Percentiles rank a stretch among this genome's conserved stretches.
These are phyloP conservation scores for Chamaenerion angustifolium DNA, from an alignment of 345 rosid species.

Conservation along the genomic window DNA sequence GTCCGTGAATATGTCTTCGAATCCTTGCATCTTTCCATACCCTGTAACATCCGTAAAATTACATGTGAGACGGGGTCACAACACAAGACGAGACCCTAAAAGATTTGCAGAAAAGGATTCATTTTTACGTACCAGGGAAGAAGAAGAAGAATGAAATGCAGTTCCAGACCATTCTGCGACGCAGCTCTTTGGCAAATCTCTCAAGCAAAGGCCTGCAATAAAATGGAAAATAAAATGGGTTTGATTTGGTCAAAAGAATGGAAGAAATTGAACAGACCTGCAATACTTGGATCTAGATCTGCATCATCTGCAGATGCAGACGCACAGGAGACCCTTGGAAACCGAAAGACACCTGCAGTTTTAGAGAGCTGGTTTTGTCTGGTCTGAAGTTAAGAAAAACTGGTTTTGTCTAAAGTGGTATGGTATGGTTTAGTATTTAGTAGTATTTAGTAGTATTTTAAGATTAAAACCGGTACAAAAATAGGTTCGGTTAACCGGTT, in stretches of 20 bases:
- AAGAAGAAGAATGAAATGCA: not conserved
- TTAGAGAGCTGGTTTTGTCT: slow-evolving; percentile 40
- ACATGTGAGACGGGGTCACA: too few relatives aligned
- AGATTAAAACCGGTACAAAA: too few relatives aligned
- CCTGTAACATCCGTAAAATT: slow-evolving; percentile 25
- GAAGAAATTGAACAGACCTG: slow-evolving; percentile 37
- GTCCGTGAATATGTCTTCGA: slow-evolving; percentile 68
- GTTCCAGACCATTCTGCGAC: slow-evolving; percentile 38
- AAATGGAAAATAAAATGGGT: not conserved
- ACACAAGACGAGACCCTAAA: not conserved
- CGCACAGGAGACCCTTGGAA: slow-evolving; percentile 88
- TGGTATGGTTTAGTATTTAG: too few relatives aligned
- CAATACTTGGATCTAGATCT: slow-evolving; percentile 63
- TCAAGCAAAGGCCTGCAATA: slow-evolving; percentile 51
- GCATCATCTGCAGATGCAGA: slow-evolving; percentile 82
- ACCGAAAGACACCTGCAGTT: slow-evolving; percentile 47
- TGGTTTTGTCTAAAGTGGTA: too few relatives aligned
- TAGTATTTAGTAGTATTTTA: too few relatives aligned
- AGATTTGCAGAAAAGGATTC: not conserved
- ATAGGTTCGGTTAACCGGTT: too few relatives aligned
- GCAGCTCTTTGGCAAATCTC: slow-evolving; percentile 68
- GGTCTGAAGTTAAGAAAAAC: too few relatives aligned
- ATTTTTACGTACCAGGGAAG: slow-evolving; percentile 48
- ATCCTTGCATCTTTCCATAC: slow-evolving; percentile 74
- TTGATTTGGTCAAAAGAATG: not conserved